Evolutionary conservation across 2,329 filamentous ascomycete species (phyloP).

Genomic region (Cercospora nicotianae): DNA sequence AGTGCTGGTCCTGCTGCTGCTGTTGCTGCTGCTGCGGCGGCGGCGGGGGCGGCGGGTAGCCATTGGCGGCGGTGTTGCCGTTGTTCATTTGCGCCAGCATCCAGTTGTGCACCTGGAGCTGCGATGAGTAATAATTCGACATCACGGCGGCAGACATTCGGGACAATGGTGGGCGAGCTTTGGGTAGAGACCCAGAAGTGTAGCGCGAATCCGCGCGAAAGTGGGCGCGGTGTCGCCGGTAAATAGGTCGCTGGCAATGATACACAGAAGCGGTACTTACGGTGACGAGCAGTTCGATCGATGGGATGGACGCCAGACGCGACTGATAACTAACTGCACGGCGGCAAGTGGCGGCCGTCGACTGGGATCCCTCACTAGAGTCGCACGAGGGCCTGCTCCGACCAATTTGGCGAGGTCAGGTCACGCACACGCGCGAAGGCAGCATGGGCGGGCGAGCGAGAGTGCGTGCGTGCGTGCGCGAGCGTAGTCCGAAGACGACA

Average conservation of each 20-base stretch:
- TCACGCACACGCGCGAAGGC: slow-evolving; percentile 19
- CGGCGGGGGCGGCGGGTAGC: slow-evolving; percentile 35
- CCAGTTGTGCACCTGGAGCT: slow-evolving; percentile 39
- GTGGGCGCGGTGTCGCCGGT: slow-evolving; percentile 29
- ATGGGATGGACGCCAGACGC: slow-evolving; percentile 24
- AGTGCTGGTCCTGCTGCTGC: slow-evolving; percentile 38
- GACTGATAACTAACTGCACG: slow-evolving; percentile 30
- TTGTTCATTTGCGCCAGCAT: slow-evolving; percentile 41
- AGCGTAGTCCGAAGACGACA: slow-evolving; percentile 18
- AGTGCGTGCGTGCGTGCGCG: slow-evolving; percentile 12
- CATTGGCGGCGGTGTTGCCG: slow-evolving; percentile 31
- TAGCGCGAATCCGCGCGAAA: slow-evolving; percentile 28
- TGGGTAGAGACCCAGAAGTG: slow-evolving; percentile 22
- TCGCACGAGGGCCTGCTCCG: slow-evolving; percentile 28
- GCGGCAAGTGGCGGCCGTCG: slow-evolving; percentile 30
- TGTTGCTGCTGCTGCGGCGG: slow-evolving; percentile 32
- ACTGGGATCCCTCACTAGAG: slow-evolving; percentile 31
- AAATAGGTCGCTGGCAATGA: slow-evolving; percentile 26
- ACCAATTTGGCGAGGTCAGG: slow-evolving; percentile 26
- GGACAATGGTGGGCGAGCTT: slow-evolving; percentile 24
- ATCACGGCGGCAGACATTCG: slow-evolving; percentile 38
- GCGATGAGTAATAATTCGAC: slow-evolving; percentile 38
- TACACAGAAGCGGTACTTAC: slow-evolving; percentile 30
- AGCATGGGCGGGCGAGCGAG: slow-evolving; percentile 16
- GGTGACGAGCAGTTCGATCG: slow-evolving; percentile 23